Evolutionary conservation across 1,139 yeast genomes (phyloP).

Genomic region (Pneumocystis jirovecii): DNA sequence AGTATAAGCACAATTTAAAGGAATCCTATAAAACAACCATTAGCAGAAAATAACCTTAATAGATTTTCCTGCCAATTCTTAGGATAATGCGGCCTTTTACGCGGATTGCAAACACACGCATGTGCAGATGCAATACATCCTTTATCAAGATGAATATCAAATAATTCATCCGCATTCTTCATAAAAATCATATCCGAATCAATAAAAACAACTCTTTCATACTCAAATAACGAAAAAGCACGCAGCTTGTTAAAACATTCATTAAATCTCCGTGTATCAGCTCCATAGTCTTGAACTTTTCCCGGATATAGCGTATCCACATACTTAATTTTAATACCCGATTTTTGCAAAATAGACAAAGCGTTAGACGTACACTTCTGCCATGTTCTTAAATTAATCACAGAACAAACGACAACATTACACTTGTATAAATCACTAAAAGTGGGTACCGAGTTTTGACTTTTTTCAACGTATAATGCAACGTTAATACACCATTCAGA

Average conservation of each 20-base stretch:
- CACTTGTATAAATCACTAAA: conserved; percentile 37
- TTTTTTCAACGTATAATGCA: conserved; percentile 32
- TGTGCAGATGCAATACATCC: conserved; percentile 40
- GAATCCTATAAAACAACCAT: conserved; percentile 19
- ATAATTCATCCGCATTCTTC: conserved; percentile 41
- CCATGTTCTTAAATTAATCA: not conserved
- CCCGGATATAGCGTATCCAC: conserved; percentile 33
- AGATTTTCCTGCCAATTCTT: conserved; percentile 24
- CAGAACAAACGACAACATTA: conserved; percentile 21
- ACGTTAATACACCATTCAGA: conserved; percentile 35
- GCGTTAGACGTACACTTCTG: not conserved
- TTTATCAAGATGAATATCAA: conserved; percentile 28
- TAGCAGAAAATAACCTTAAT: not conserved
- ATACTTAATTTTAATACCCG: conserved; percentile 30
- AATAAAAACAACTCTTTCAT: conserved; percentile 36
- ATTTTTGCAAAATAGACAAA: conserved; percentile 21
- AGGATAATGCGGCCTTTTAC: conserved; percentile 38
- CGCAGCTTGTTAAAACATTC: conserved; percentile 48
- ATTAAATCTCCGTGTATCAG: conserved; percentile 34
- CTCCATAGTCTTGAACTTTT: conserved; percentile 29
- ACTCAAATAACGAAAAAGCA: conserved; percentile 35
- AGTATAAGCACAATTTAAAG: conserved; percentile 36
- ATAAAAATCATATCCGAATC: conserved; percentile 44
- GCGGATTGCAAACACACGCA: conserved; percentile 47
- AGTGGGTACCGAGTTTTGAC: conserved; percentile 34